A percentile compares a stretch with the other conserved stretches of the same genome.
phyloP scores from a whole-genome alignment of 2,329 filamentous ascomycete species.

The Eutypella sp. region DNA sequence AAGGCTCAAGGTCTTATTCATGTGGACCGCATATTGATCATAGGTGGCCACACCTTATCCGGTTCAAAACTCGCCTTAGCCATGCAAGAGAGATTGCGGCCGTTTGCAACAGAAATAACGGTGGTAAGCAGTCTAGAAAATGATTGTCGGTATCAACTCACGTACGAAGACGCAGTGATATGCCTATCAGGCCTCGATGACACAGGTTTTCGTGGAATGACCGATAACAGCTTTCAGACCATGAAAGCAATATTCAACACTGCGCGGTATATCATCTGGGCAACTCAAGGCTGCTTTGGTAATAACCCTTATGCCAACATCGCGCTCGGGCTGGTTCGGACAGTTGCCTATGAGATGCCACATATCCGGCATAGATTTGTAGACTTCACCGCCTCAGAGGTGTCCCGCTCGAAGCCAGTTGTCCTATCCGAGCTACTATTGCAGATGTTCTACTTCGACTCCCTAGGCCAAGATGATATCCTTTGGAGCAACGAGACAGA shows the following conservation, averaged over 20 bases:
- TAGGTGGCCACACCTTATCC: neutral
- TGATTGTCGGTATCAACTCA: neutral
- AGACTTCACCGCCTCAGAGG: neutral
- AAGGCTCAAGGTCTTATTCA: neutral
- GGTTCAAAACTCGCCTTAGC: neutral
- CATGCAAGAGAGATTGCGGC: neutral
- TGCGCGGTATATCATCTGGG: conserved; percentile 2
- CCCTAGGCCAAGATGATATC: neutral
- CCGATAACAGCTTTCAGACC: neutral
- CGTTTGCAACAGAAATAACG: neutral
- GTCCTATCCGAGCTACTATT: neutral
- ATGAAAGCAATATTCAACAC: neutral
- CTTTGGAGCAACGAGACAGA: conserved; percentile 1
- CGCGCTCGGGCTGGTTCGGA: neutral
- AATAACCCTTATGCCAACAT: conserved; percentile 6
- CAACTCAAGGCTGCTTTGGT: neutral
- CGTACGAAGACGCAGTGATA: neutral
- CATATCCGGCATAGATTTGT: neutral
- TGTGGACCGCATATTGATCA: neutral
- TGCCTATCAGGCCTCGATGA: conserved; percentile 1
- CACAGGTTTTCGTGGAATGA: neutral
- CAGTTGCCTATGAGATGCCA: neutral
- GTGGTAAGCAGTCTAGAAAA: neutral
- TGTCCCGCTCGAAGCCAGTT: neutral
- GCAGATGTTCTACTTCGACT: neutral